phyloP scores from a whole-genome alignment of 495 filamentous ascomycete species.

The Tuber magnatum region DNA sequence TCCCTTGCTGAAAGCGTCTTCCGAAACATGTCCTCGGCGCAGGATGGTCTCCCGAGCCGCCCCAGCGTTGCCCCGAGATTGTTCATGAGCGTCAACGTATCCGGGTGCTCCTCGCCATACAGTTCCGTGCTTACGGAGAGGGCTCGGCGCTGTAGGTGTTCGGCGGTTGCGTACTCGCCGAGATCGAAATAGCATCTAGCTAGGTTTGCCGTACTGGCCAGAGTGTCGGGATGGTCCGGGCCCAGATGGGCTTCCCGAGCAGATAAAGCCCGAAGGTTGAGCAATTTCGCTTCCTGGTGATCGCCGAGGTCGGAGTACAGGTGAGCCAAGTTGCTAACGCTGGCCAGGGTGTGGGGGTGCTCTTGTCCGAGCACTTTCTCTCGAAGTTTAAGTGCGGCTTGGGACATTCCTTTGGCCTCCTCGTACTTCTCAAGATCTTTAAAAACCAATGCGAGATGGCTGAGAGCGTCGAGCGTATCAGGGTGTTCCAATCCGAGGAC shows the following conservation, averaged over 20 bases:
- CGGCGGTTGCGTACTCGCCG: constrained; percentile 30
- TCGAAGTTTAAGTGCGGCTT: constrained; percentile 20
- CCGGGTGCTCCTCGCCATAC: constrained; percentile 26
- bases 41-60: constrained; percentile 5
- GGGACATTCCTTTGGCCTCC: constrained; percentile 34
- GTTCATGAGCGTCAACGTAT: constrained; percentile 17
- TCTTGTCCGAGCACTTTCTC: constrained; percentile 30
- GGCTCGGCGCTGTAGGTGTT: constrained; percentile 26
- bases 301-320: not conserved
- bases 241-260: constrained; percentile 7
- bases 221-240: constrained; percentile 23
- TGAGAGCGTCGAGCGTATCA: constrained; percentile 20
- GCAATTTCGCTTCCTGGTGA: not conserved
- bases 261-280: not conserved
- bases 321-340: constrained; percentile 11
- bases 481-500: constrained; percentile 30
- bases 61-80: constrained; percentile 14
- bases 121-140: constrained; percentile 21
- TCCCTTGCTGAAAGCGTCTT: constrained; percentile 33
- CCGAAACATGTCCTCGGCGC: constrained; percentile 36
- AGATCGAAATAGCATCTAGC: constrained; percentile 11
- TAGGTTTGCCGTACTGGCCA: constrained; percentile 17
- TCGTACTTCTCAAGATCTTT: constrained; percentile 27
- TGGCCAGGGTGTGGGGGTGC: constrained; percentile 27
- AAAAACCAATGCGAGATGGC: constrained; percentile 30